Conservation (phyloP, 139 green algal genomes). For the Micromonas pusilla region DNA sequence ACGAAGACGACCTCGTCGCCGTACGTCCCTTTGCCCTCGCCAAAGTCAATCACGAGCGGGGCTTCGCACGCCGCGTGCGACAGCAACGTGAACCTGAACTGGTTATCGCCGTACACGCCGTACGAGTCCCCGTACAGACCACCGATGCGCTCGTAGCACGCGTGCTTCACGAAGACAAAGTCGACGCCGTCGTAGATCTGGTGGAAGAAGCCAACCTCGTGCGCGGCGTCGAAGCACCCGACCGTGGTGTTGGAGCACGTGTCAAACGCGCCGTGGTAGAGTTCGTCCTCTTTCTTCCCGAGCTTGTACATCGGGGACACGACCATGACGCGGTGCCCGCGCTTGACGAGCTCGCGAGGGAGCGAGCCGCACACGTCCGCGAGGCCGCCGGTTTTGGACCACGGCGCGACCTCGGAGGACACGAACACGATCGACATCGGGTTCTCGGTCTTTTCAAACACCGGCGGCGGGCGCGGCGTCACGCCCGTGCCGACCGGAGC, state of each 20-base stretch:
- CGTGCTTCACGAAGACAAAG: slow-evolving; percentile 83
- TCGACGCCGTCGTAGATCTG: slow-evolving; percentile 58
- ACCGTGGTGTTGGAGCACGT: slow-evolving; percentile 39
- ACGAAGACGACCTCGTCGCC: slow-evolving; percentile 74
- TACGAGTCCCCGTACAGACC: slow-evolving; percentile 66
- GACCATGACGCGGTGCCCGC: slow-evolving; percentile 62
- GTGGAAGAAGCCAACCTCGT: slow-evolving; percentile 64
- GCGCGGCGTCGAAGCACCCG: slow-evolving; percentile 43
- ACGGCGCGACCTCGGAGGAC: slow-evolving; percentile 67
- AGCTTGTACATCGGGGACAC: slow-evolving; percentile 19
- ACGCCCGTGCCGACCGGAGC: not conserved
- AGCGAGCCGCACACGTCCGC: slow-evolving; percentile 57
- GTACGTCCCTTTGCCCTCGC: slow-evolving; percentile 45
- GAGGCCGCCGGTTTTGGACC: slow-evolving; percentile 80
- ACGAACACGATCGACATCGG: slow-evolving; percentile 40
- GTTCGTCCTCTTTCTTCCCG: slow-evolving; percentile 6
- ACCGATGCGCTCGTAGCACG: slow-evolving; percentile 51
- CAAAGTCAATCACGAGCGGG: slow-evolving; percentile 71
- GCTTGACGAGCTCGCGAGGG: slow-evolving; percentile 47
- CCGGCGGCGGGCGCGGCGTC: not conserved
- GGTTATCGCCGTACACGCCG: slow-evolving; percentile 65
- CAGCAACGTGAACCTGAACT: slow-evolving; percentile 69
- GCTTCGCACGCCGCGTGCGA: slow-evolving; percentile 70
- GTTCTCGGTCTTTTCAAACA: not conserved
- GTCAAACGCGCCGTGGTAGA: slow-evolving; percentile 40